Evolutionary conservation across 306 rosid species (phyloP).

Genomic region (Dryas octopetala): DNA sequence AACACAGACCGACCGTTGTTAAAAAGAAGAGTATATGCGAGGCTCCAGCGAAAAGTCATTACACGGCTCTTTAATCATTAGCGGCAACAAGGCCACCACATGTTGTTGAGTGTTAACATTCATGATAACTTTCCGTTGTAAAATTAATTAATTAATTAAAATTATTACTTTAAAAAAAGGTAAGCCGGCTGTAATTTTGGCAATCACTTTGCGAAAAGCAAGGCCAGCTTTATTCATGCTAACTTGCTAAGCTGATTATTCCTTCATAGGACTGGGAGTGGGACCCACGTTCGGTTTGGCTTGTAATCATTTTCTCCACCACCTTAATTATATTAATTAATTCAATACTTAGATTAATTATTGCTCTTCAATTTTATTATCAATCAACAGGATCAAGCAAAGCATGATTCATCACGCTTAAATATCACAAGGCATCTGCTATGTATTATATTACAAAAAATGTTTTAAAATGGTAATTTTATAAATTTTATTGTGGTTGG

Average conservation of each 20-base stretch:
- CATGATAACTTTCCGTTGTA: not conserved
- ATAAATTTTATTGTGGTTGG: not conserved
- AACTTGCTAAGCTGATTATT: not conserved
- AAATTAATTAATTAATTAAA: no score
- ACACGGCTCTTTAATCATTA: not conserved
- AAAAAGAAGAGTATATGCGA: not conserved
- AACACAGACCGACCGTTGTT: no score
- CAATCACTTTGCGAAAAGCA: constrained; percentile 1
- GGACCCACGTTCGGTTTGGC: constrained; percentile 13
- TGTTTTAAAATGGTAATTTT: not conserved
- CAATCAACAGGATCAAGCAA: constrained; percentile 8
- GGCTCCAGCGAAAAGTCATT: not conserved
- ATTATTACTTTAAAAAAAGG: not conserved
- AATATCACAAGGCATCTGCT: not conserved
- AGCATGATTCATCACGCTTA: constrained; percentile 1
- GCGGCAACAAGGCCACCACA: not conserved
- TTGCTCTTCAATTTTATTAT: not conserved
- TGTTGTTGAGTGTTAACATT: not conserved
- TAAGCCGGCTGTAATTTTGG: constrained; percentile 5
- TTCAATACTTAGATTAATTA: constrained; percentile 1
- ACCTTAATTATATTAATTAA: constrained; percentile 1
- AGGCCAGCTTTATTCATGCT: not conserved
- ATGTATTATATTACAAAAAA: not conserved
- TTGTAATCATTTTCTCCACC: constrained; percentile 27
- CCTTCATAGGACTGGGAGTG: not conserved